These are phyloP conservation scores for Amylostereum areolatum DNA, from an alignment of 1,284 basidiomycete species.

Conservation along the genomic window DNA sequence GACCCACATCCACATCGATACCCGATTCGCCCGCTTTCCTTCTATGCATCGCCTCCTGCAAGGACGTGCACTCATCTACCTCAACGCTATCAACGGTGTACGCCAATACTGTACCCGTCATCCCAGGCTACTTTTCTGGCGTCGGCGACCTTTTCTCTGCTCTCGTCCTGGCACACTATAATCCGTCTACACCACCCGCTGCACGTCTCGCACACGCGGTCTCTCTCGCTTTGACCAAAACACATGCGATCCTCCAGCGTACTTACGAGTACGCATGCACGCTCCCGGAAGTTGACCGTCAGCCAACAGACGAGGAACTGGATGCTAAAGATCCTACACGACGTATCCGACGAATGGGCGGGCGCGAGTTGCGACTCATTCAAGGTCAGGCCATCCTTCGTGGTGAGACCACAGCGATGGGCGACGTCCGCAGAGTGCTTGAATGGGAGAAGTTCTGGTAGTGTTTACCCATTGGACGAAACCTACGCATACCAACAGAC, in stretches of 20 bases:
- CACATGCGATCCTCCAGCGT: constrained; percentile 76
- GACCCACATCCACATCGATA: no score
- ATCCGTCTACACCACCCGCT: constrained; percentile 19
- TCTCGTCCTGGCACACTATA: constrained; percentile 81
- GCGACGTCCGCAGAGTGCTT: constrained; percentile 25
- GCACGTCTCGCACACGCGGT: constrained; percentile 53
- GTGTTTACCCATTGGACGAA: no score
- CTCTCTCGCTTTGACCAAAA: constrained; percentile 72
- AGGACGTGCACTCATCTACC: constrained; percentile 7
- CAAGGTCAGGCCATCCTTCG: constrained; percentile 63
- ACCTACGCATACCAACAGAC: no score
- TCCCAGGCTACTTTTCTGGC: constrained; percentile 92
- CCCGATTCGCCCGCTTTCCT: constrained; percentile 33
- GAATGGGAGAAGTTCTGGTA: constrained; percentile 37
- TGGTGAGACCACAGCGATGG: constrained; percentile 15
- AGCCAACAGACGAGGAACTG: constrained; percentile 66
- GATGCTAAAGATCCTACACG: constrained; percentile 62
- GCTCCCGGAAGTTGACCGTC: constrained; percentile 52
- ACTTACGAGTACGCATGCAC: constrained; percentile 58
- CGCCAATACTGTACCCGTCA: constrained; percentile 69
- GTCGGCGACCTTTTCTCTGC: constrained; percentile 98
- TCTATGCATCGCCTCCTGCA: constrained; percentile 72
- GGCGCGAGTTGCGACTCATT: constrained; percentile 76
- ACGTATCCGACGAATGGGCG: constrained; percentile 67
- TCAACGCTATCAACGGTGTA: constrained; percentile 43